Evolutionary conservation across 2,329 filamentous ascomycete genomes (phyloP), one percentile per base, ranked within the genome.

Genomic region (Lachnellula subtilissima): DNA sequence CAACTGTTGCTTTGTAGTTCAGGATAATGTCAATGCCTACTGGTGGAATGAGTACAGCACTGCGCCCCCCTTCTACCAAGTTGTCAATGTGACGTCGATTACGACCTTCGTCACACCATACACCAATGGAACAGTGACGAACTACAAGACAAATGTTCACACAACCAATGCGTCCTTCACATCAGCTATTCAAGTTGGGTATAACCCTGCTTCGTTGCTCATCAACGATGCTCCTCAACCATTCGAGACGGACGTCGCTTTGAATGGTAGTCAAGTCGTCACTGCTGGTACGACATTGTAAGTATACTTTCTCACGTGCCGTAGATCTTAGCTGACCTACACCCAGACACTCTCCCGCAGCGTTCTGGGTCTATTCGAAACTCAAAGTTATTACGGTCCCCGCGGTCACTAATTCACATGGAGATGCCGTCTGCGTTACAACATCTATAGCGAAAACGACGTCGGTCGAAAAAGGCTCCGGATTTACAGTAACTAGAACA

Each of bases 71-170:
- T 48, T 22, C 35, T 49, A 53, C 9, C 7, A 32, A 17, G 39
- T 53, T 5, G 52, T 58, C 17, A 58, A 53, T 19, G 15, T 56
- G 12, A 58, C 56, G 8, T 53, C 48, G 5, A 54, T 56, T n/a
- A 61, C 58, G 5, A 56, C 56, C 8, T 53, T 35, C 35, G 28
- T 61, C 3, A 61, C 56, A 6, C 52, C 53, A 9, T 61, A 54
- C 25, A 53, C 49, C n/a, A 53, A 46, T 4, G 48, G 40, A 37
- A 61, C 56, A 15, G 15, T 54, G 14, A 53, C 58, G 4, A 52
- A 53, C 12, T 43, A 47, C n/a, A 49, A 49, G 9, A 52, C 48
- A 39, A 52, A 59, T 50, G 17, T 56, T 23, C 52, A 59, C 28
- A 52, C 50, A 3, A 54, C 51, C 4, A 59, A 54, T 47, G 51